A percentile compares a stretch with the other conserved stretches of the same genome.
phyloP scores from a whole-genome alignment of 371 early-diverging fungal genomes.

The Dichotomocladium elegans region DNA sequence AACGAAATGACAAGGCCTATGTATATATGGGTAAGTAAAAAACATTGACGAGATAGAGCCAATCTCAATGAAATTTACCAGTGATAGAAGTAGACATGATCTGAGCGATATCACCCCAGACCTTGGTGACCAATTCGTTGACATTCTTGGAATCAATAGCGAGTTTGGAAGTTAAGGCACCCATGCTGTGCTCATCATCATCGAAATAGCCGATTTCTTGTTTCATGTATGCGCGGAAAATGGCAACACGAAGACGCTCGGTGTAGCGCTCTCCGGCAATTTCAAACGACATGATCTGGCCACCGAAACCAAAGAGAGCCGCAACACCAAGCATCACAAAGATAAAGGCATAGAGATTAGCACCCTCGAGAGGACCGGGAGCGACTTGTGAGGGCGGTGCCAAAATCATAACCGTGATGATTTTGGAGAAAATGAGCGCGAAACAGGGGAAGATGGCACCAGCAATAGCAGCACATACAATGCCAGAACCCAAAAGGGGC shows the following conservation, averaged over 20 bases:
- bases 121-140: slow-evolving; percentile 57
- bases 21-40: neutral
- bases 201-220: slow-evolving; percentile 89
- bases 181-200: slow-evolving; percentile 69
- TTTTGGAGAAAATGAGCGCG: slow-evolving; percentile 26
- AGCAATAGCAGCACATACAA: slow-evolving; percentile 42
- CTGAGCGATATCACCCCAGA: slow-evolving; percentile 53
- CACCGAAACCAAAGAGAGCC: slow-evolving; percentile 38
- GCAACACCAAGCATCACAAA: slow-evolving; percentile 57
- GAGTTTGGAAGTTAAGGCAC: slow-evolving; percentile 74
- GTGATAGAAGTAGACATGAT: slow-evolving; percentile 36
- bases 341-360: slow-evolving; percentile 68
- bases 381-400: slow-evolving; percentile 10
- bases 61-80: slow-evolving; percentile 1
- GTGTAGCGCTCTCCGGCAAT: slow-evolving; percentile 52
- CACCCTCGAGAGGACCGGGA: slow-evolving; percentile 37
- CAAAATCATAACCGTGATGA: slow-evolving; percentile 18
- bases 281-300: slow-evolving; percentile 29
- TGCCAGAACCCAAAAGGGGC: slow-evolving; percentile 30
- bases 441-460: slow-evolving; percentile 45
- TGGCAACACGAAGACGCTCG: slow-evolving; percentile 43
- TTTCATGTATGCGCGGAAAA: slow-evolving; percentile 53
- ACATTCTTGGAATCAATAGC: slow-evolving; percentile 75
- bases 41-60: neutral
- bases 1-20: slow-evolving; percentile 47